A percentile compares a stretch with the other conserved stretches of the same genome.
phyloP scores from a whole-genome alignment of 108 stramenopile species.

The Cyclostephanos tholiformis region DNA sequence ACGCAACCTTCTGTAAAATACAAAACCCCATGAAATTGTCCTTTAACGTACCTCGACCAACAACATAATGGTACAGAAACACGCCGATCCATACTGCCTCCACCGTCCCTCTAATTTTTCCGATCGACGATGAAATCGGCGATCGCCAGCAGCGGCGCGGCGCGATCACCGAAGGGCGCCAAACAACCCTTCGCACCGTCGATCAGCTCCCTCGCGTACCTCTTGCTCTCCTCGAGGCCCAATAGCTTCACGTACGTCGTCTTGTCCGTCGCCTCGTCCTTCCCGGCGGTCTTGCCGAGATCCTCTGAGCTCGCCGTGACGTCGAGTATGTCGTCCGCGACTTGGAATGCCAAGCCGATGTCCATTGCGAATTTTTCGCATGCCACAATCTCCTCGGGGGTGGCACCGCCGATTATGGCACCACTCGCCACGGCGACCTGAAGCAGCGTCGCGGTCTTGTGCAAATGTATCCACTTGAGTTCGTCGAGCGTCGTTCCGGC shows the following conservation, averaged over 20 bases:
- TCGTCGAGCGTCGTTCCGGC: constrained; percentile 88
- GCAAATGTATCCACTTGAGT: constrained; percentile 95
- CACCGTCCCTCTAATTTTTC: constrained; percentile 68
- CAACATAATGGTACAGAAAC: no score
- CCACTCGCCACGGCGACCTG: constrained; percentile 91
- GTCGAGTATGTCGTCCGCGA: constrained; percentile 97
- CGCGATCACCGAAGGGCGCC: constrained; percentile 88
- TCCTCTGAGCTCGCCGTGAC: constrained; percentile 93
- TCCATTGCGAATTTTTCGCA: constrained; percentile 92
- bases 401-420: constrained; percentile 92
- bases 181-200: constrained; percentile 87
- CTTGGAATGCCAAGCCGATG: constrained; percentile 96
- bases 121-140: constrained; percentile 94
- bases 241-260: constrained; percentile 94
- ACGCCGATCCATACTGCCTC: neutral
- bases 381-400: constrained; percentile 80
- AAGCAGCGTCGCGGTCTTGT: constrained; percentile 94
- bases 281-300: constrained; percentile 95
- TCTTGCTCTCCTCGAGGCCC: constrained; percentile 90
- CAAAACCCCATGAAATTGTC: neutral
- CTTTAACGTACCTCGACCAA: neutral
- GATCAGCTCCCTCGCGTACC: constrained; percentile 84
- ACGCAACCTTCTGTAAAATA: no score
- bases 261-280: constrained; percentile 91
- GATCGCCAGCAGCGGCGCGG: constrained; percentile 83